A percentile compares a stretch with the other conserved stretches of the same genome.
Evolutionary conservation across 139 green algal genomes (phyloP).

Genomic region (Deuterostichococcus epilithicus): DNA sequence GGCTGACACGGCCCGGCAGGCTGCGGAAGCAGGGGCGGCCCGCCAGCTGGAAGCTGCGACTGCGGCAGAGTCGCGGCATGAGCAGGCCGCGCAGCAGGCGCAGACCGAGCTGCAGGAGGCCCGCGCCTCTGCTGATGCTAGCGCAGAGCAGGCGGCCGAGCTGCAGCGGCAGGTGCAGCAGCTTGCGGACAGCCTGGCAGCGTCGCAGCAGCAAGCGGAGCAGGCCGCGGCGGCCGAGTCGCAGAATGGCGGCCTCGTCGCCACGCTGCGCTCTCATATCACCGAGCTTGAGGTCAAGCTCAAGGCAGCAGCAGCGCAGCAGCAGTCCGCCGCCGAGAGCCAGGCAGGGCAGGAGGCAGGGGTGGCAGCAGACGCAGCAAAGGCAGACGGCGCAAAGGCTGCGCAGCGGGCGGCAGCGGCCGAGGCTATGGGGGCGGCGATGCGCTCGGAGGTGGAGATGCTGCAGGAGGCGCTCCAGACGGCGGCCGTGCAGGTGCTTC

Average conservation of each 20-base stretch:
- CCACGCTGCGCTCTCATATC: background rate
- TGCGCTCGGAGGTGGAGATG: background rate
- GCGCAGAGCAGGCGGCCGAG: background rate
- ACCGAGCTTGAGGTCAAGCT: background rate
- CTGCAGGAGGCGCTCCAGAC: background rate
- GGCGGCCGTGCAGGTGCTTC: background rate
- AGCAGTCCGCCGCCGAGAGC: no score
- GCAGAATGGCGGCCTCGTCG: background rate
- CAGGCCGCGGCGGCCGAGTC: background rate
- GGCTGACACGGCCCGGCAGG: no score
- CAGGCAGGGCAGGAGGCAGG: background rate
- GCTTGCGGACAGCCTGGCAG: background rate
- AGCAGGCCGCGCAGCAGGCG: slow-evolving; percentile 2
- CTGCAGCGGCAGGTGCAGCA: background rate
- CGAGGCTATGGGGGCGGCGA: background rate
- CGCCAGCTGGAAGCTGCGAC: background rate
- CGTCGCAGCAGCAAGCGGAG: background rate
- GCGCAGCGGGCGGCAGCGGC: background rate
- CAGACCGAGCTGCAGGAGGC: slow-evolving; percentile 3
- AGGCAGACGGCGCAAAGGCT: background rate
- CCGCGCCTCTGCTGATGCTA: background rate
- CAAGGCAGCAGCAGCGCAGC: no score
- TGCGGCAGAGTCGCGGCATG: slow-evolving; percentile 3
- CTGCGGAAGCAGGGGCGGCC: background rate
- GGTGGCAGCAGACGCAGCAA: background rate